These are phyloP conservation scores for Backusella macrospora DNA, from an alignment of 192 early-diverging fungal species.

Conservation along the genomic window DNA sequence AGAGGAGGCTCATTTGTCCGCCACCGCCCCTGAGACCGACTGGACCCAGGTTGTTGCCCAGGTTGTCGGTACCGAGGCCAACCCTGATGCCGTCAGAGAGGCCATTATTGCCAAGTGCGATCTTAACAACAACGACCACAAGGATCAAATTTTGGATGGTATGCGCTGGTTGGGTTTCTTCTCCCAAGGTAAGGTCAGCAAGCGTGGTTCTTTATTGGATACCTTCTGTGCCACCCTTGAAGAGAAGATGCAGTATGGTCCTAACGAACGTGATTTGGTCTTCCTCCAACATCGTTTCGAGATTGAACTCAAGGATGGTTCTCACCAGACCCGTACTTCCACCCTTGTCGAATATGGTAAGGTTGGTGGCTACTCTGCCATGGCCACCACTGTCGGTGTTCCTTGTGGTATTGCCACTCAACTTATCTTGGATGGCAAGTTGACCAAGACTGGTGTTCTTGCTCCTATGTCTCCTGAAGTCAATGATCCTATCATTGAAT, in stretches of 20 bases:
- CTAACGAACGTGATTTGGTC: conserved; percentile 94
- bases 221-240: conserved; percentile 95
- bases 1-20: conserved; percentile 59
- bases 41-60: conserved; percentile 81
- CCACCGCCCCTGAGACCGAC: conserved; percentile 59
- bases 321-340: conserved; percentile 84
- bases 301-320: conserved; percentile 85
- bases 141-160: conserved; percentile 68
- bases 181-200: conserved; percentile 57
- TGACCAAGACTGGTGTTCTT: conserved; percentile 82
- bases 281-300: conserved; percentile 98
- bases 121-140: conserved; percentile 56
- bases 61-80: conserved; percentile 41
- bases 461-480: conserved; percentile 91
- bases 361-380: conserved; percentile 85
- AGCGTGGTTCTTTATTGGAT: conserved; percentile 81
- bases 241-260: conserved; percentile 93
- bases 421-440: conserved; percentile 84
- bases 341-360: conserved; percentile 93
- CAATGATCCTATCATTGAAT: conserved; percentile 87
- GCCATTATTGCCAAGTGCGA: conserved; percentile 71
- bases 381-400: conserved; percentile 97
- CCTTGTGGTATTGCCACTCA: conserved; percentile 96
- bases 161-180: conserved; percentile 92
- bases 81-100: conserved; percentile 49